Base-by-base conservation (phyloP, 2,329 filamentous ascomycete species). In the Aquanectria penicillioides region DNA sequence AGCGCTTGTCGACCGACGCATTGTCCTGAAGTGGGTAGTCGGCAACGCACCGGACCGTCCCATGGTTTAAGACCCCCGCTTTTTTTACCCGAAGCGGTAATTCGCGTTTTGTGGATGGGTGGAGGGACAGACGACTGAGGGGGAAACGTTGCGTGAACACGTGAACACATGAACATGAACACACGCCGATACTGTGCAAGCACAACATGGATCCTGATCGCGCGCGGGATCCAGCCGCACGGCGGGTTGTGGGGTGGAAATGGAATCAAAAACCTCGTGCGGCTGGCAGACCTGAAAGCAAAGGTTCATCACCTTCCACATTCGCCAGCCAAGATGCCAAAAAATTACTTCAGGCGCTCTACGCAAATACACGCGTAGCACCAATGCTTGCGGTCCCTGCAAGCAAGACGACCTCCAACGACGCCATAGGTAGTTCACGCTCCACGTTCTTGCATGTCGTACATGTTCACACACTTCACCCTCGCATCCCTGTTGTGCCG, bases 81-180 rank as follows among this genome's bases (percentile, higher is more conserved):
- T 54, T 63, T 61, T 56, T 66, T 53, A 53, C 65, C 57, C 29
- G 37, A 68, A 55, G 49, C 53, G 65, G 66, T 47, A 59, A 59
- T 31, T 49, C 28, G 46, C 41, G 25, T 55, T 34, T 22, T 38
- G 36, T 26, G 11, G 41, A 34, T 40, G 47, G 53, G 29, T 41
- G 62, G 48, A 49, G 29, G 44, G 36, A 40, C n/a, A 12, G 34
- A 41, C 9, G 37, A 31, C 43, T 31, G 36, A 34, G 29, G 36
- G 17, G 31, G 34, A 25, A 8, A 43, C 44, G 44, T 20, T 49
- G 46, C 20, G 17, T 31, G 51, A 46, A 33, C 43, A 47, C 43
- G 49, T 41, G 43, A 25, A 41, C 54, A 34, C 54, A 37, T 31
- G 18, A 48, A 13, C 23, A 22, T 23, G 36, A 40, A 25, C 26